These are phyloP conservation scores for Panaeolus cyanescens DNA, from an alignment of 768 basidiomycete genomes.

Conservation along the genomic window DNA sequence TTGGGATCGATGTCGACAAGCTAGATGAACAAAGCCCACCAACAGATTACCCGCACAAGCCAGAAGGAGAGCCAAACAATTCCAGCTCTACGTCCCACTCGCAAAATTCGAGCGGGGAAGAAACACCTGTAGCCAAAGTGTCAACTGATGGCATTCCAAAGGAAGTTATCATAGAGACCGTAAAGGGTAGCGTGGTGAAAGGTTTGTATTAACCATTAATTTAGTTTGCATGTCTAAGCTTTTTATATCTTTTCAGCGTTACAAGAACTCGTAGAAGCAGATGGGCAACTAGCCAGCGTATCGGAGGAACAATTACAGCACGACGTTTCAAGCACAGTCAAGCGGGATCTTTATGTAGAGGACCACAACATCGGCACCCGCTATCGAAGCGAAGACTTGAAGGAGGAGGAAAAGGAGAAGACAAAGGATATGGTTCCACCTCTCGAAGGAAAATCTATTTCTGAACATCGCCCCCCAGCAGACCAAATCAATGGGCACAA, in stretches of 20 bases:
- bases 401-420: constrained; percentile 50
- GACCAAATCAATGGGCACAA: constrained; percentile 23
- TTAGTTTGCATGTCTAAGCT: not conserved
- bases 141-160: not conserved
- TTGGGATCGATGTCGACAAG: constrained; percentile 92
- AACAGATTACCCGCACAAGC: constrained; percentile 49
- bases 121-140: not conserved
- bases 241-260: not conserved
- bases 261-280: not conserved
- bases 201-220: not conserved
- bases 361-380: not conserved
- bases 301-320: no score
- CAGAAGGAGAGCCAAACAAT: constrained; percentile 49
- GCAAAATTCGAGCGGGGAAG: not conserved
- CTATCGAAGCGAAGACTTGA: constrained; percentile 34
- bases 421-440: constrained; percentile 44
- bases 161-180: not conserved
- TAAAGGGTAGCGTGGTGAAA: not conserved
- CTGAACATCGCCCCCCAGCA: constrained; percentile 45
- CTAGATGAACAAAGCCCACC: constrained; percentile 76
- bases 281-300: no score
- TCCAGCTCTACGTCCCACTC: not conserved
- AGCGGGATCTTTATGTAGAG: not conserved
- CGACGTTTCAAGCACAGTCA: not conserved
- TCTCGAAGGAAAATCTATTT: constrained; percentile 64